Percentiles rank a stretch among this genome's conserved stretches.
Evolutionary conservation across 768 basidiomycete genomes (phyloP).

Genomic region (Leccinum disarticulatum): DNA sequence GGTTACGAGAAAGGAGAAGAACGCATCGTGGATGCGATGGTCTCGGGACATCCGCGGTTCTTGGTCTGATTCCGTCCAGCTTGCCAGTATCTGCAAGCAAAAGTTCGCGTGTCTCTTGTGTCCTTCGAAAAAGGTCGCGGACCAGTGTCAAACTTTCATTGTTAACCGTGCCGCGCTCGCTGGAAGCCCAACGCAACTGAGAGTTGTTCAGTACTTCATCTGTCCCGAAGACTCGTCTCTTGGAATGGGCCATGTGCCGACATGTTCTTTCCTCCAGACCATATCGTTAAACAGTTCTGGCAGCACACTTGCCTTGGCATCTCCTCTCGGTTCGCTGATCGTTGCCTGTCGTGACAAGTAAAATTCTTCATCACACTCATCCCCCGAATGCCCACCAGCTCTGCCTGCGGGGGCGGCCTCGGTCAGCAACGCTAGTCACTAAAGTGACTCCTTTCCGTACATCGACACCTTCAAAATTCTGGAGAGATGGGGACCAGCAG

Average conservation of each 20-base stretch:
- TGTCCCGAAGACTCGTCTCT: slow-evolving; percentile 51
- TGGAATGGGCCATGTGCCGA: slow-evolving; percentile 43
- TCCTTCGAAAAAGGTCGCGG: slow-evolving; percentile 69
- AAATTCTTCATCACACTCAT: slow-evolving; percentile 25
- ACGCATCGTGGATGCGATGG: slow-evolving; percentile 76
- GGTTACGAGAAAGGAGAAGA: slow-evolving; percentile 89
- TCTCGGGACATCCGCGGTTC: slow-evolving; percentile 91
- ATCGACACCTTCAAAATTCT: too few relatives aligned
- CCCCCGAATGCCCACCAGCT: too few relatives aligned
- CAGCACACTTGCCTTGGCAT: slow-evolving; percentile 92
- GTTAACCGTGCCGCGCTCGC: too few relatives aligned
- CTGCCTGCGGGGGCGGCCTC: too few relatives aligned
- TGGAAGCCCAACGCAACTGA: slow-evolving; percentile 45
- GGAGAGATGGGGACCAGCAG: too few relatives aligned
- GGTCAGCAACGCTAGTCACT: too few relatives aligned
- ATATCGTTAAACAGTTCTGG: slow-evolving; percentile 89
- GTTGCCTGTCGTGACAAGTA: slow-evolving; percentile 58
- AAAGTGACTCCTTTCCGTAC: too few relatives aligned
- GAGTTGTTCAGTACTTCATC: slow-evolving; percentile 70
- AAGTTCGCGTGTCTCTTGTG: slow-evolving; percentile 88
- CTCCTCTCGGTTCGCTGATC: slow-evolving; percentile 78
- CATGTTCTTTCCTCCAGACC: slow-evolving; percentile 66
- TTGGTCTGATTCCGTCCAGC: slow-evolving; percentile 56
- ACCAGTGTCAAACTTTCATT: too few relatives aligned
- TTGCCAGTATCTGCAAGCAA: slow-evolving; percentile 70